A percentile compares a stretch with the other conserved stretches of the same genome.
These are phyloP conservation scores for Aspergillus fructus DNA, from an alignment of 2,329 filamentous ascomycete species.

Conservation along the genomic window DNA sequence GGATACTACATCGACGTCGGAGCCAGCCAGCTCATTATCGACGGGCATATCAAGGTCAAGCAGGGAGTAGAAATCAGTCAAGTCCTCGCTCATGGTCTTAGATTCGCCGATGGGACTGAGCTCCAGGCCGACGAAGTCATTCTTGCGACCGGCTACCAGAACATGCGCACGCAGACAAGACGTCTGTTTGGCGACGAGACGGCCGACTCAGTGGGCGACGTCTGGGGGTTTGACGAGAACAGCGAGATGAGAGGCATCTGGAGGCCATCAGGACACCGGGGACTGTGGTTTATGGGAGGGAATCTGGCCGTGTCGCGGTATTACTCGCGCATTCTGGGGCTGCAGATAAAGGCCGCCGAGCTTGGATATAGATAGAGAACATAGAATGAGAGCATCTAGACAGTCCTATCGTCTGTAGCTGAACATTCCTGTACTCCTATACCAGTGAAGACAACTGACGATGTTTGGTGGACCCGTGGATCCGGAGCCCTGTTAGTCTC, in stretches of 20 bases:
- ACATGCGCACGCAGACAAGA: conserved; percentile 65
- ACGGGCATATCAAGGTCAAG: conserved; percentile 65
- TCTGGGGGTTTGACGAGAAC: conserved; percentile 63
- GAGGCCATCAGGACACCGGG: conserved; percentile 62
- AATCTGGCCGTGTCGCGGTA: conserved; percentile 64
- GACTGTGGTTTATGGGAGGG: conserved; percentile 67
- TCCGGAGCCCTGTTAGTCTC: background rate
- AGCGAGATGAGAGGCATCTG: conserved; percentile 61
- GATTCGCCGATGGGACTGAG: conserved; percentile 57
- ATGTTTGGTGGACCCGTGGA: background rate
- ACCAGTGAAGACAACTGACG: too few relatives aligned
- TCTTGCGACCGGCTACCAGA: conserved; percentile 60
- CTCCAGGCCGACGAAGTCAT: conserved; percentile 65
- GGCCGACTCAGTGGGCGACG: conserved; percentile 57
- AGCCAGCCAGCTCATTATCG: conserved; percentile 59
- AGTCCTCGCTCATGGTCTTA: conserved; percentile 50
- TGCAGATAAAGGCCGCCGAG: conserved; percentile 51
- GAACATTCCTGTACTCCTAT: too few relatives aligned
- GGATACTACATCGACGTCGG: conserved; percentile 72
- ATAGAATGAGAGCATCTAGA: too few relatives aligned
- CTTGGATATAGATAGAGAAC: background rate
- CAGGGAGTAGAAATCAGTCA: conserved; percentile 59
- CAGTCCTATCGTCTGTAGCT: too few relatives aligned
- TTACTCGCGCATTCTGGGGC: conserved; percentile 54
- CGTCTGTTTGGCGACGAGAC: conserved; percentile 64